Conservation (phyloP, 768 basidiomycete species). For the Zangia roseola region DNA sequence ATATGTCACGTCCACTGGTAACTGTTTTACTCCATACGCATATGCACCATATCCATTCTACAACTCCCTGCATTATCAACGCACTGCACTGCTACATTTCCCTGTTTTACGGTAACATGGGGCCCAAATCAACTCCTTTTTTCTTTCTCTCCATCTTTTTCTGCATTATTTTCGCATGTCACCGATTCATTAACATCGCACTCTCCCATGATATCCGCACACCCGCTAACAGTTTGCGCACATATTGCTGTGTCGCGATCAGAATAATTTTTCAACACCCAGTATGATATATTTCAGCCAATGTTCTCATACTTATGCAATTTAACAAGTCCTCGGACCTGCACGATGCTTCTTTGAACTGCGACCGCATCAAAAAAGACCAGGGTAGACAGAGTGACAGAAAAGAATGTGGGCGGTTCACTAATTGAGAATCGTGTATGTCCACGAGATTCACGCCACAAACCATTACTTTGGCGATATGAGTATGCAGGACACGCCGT, state of each 20-base stretch:
- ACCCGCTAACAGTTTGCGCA: slow-evolving; percentile 15
- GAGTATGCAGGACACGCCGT: slow-evolving; percentile 9
- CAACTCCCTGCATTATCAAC: slow-evolving; percentile 24
- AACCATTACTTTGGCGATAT: slow-evolving; percentile 2
- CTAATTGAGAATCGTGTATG: neutral
- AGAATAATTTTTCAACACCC: slow-evolving; percentile 10
- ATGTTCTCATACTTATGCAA: slow-evolving; percentile 4
- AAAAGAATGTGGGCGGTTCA: neutral
- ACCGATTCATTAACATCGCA: slow-evolving; percentile 15
- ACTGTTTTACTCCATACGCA: slow-evolving; percentile 16
- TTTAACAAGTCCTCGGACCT: slow-evolving; percentile 2
- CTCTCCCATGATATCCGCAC: slow-evolving; percentile 12
- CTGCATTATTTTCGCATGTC: slow-evolving; percentile 26
- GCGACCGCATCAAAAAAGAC: neutral
- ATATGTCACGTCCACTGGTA: slow-evolving; percentile 21
- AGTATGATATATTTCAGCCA: slow-evolving; percentile 21
- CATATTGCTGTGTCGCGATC: slow-evolving; percentile 11
- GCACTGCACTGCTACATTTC: slow-evolving; percentile 19
- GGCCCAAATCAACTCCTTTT: slow-evolving; percentile 17
- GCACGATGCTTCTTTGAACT: neutral
- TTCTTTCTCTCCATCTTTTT: slow-evolving; percentile 4
- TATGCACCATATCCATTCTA: slow-evolving; percentile 22
- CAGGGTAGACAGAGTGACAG: neutral
- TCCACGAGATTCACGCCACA: neutral
- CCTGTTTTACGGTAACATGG: slow-evolving; percentile 14